Base-by-base conservation (phyloP, 1,139 yeast genomes). In the Geotrichum citri-aurantii region DNA sequence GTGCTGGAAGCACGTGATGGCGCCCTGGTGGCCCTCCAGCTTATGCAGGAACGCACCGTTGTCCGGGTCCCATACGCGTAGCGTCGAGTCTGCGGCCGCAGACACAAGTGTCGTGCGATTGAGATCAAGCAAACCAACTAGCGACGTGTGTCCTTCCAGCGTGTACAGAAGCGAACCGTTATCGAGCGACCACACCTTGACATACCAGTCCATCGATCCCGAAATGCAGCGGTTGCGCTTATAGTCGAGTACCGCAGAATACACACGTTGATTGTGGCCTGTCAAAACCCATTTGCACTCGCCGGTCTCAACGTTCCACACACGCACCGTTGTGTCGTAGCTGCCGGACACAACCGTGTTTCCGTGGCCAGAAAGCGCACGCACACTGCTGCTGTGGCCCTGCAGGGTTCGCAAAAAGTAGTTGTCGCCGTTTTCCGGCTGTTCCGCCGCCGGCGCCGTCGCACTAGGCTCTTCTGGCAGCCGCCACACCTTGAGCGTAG, bases 41-140 rank as follows among this genome's bases (percentile, higher is more conserved):
- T 87, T 86, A 70, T 85, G 83, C 61, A 79, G 74, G 59, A 84
- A 80, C 48, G 81, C 81, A 26, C 96, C 96, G 5, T 84, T 81
- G 33, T 81, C 82, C 0, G 97, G 95, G 69, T 93, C 87, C 99
- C 99, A 93, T 1, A 93, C 86, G 54, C 97, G 79, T 51, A 93
- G 78, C 0, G 97, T 86, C 1, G 95, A 83, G 71, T 93, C 99
- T 0, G 98, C 98, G 0, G 98, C 98, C 0, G 97, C 99, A 47
- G 96, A 87, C 1, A 93, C 96, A n/a, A 93, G 77, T 49, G 84
- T 84, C 23, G 86, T 84, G 49, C 88, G 85, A 8, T 90, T 85
- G 26, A 92, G 79, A 52, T 88, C 91, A 40, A 95, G 77, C 24
- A 93, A 76, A 0, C 99, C 99, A 23, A 93, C 99, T 23, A 93